Percentiles rank a stretch among this genome's conserved stretches.
These are phyloP conservation scores for Hypocrella siamensis DNA, from an alignment of 2,329 filamentous ascomycete genomes.

Conservation along the genomic window DNA sequence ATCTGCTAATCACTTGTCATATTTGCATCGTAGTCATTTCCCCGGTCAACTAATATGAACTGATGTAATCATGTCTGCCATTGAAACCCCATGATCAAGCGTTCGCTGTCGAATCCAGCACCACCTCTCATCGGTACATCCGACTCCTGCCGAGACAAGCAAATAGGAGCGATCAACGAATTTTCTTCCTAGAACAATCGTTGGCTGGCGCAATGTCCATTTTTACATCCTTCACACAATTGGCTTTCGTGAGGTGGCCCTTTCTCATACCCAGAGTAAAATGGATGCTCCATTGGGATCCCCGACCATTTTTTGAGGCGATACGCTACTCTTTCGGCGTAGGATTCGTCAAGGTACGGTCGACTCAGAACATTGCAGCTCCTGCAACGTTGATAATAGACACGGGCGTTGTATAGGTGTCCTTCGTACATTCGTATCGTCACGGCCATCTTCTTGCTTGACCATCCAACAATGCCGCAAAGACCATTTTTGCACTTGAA, in stretches of 20 bases:
- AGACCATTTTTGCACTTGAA: slow-evolving; percentile 15
- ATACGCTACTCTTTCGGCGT: slow-evolving; percentile 18
- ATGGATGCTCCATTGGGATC: slow-evolving; percentile 6
- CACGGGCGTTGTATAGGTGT: slow-evolving; percentile 17
- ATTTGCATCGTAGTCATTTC: no score
- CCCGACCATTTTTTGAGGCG: slow-evolving; percentile 21
- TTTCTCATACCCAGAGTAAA: background rate
- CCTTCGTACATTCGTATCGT: slow-evolving; percentile 15
- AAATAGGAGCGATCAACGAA: no score
- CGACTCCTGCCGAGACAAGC: no score
- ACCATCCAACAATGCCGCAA: slow-evolving; percentile 12
- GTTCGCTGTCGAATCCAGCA: no score
- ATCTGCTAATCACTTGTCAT: no score
- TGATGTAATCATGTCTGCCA: no score
- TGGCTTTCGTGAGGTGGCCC: slow-evolving; percentile 8
- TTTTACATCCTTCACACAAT: slow-evolving; percentile 22
- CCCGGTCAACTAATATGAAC: no score
- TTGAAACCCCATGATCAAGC: no score
- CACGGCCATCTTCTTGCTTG: slow-evolving; percentile 17
- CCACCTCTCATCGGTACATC: no score
- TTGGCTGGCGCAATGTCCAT: slow-evolving; percentile 15
- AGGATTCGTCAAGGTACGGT: slow-evolving; percentile 14
- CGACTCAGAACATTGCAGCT: slow-evolving; percentile 12
- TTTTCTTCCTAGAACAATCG: no score
- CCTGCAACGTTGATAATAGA: slow-evolving; percentile 21